phyloP scores from a whole-genome alignment of 73 alveolate species.

The Urostyla sp. region DNA sequence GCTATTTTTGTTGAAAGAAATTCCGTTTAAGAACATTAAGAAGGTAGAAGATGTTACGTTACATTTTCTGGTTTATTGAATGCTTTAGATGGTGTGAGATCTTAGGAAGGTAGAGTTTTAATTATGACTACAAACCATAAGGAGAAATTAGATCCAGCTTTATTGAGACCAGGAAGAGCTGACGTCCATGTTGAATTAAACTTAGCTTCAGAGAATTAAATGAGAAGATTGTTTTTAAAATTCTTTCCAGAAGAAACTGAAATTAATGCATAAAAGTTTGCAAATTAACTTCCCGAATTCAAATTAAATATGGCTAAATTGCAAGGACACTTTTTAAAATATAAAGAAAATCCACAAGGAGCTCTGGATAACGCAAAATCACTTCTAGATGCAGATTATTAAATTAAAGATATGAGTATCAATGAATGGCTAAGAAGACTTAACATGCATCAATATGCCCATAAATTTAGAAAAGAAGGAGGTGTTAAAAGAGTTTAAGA shows the following conservation, averaged over 20 bases:
- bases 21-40: conserved; percentile 6
- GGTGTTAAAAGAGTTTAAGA: conserved; percentile 40
- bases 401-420: conserved; percentile 56
- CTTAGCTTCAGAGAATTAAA: conserved; percentile 62
- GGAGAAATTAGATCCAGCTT: conserved; percentile 77
- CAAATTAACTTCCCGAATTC: conserved; percentile 58
- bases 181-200: conserved; percentile 67
- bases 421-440: conserved; percentile 53
- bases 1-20: conserved; percentile 53
- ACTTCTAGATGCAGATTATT: conserved; percentile 44
- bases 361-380: conserved; percentile 46
- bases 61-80: conserved; percentile 73
- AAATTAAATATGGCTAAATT: conserved; percentile 54
- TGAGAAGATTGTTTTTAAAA: conserved; percentile 41
- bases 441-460: conserved; percentile 46
- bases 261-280: conserved; percentile 23
- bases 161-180: conserved; percentile 75
- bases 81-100: conserved; percentile 77
- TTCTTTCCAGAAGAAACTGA: conserved; percentile 40
- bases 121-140: conserved; percentile 78
- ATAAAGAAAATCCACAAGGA: conserved; percentile 26
- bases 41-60: conserved; percentile 42
- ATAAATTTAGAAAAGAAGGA: conserved; percentile 41
- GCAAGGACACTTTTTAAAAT: conserved; percentile 50
- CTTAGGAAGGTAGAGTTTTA: conserved; percentile 59